Evolutionary conservation across 1,284 basidiomycete genomes (phyloP).

Genomic region (Cryptococcus floricola): DNA sequence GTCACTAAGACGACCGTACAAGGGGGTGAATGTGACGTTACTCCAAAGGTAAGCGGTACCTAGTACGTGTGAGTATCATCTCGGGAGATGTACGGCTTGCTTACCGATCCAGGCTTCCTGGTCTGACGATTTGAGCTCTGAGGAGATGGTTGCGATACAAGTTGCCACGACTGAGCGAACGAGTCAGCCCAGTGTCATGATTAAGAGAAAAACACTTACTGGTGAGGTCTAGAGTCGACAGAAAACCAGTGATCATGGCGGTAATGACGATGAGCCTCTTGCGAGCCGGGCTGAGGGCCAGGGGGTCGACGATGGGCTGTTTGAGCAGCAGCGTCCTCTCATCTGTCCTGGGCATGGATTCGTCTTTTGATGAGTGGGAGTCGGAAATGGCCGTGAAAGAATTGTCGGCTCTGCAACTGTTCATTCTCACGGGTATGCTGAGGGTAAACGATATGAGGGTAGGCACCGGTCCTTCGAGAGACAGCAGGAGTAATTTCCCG

Average conservation of each 20-base stretch:
- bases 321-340: constrained; percentile 15
- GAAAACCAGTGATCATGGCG: constrained; percentile 23
- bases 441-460: too few species aligned
- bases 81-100: neutral
- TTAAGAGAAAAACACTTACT: constrained; percentile 9
- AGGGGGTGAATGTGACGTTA: constrained; percentile 30
- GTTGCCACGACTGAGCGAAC: constrained; percentile 25
- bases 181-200: neutral
- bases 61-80: neutral
- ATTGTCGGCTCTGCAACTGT: neutral
- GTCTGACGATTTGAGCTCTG: constrained; percentile 24
- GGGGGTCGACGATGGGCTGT: neutral
- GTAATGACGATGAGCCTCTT: constrained; percentile 21
- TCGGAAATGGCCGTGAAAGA: neutral
- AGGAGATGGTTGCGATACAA: constrained; percentile 29
- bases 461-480: too few species aligned
- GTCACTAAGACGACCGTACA: constrained; percentile 31
- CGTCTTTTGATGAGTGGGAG: neutral
- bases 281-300: constrained; percentile 3
- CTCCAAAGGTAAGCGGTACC: constrained; percentile 31
- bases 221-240: constrained; percentile 25
- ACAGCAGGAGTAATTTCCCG: too few species aligned
- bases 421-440: neutral
- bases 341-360: neutral
- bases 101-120: constrained; percentile 30